Conservation (phyloP, 768 basidiomycete species). For the Xerocomellus intermedius region DNA sequence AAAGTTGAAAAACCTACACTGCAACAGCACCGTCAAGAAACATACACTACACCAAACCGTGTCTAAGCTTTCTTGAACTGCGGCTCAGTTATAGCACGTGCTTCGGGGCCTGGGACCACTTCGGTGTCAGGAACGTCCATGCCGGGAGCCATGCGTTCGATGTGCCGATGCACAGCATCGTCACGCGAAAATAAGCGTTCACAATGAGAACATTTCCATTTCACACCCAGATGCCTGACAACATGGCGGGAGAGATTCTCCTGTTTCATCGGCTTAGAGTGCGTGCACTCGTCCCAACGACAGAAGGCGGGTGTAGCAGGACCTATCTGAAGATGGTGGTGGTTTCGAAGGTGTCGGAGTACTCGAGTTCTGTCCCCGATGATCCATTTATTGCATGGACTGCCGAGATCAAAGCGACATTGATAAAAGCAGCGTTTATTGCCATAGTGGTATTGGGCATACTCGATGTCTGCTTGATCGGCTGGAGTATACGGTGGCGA, state of each 20-base stretch:
- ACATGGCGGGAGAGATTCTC: slow-evolving; percentile 33
- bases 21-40: neutral
- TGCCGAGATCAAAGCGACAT: slow-evolving; percentile 27
- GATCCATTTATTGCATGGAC: slow-evolving; percentile 26
- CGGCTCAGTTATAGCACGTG: slow-evolving; percentile 11
- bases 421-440: slow-evolving; percentile 19
- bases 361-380: slow-evolving; percentile 27
- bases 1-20: neutral
- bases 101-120: slow-evolving; percentile 19
- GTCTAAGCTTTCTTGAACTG: slow-evolving; percentile 2
- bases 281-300: slow-evolving; percentile 26
- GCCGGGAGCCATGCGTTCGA: slow-evolving; percentile 28
- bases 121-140: slow-evolving; percentile 24
- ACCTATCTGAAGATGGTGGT: slow-evolving; percentile 21
- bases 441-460: slow-evolving; percentile 19
- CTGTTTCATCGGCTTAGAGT: slow-evolving; percentile 27
- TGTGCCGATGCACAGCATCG: slow-evolving; percentile 31
- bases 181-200: slow-evolving; percentile 29
- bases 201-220: slow-evolving; percentile 31
- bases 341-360: slow-evolving; percentile 27
- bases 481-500: neutral
- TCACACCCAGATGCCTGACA: slow-evolving; percentile 30
- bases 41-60: neutral
- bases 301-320: slow-evolving; percentile 16
- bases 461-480: slow-evolving; percentile 26